Base-by-base conservation (phyloP, 495 filamentous ascomycete genomes). In the Aspergillus bertholletiae region DNA sequence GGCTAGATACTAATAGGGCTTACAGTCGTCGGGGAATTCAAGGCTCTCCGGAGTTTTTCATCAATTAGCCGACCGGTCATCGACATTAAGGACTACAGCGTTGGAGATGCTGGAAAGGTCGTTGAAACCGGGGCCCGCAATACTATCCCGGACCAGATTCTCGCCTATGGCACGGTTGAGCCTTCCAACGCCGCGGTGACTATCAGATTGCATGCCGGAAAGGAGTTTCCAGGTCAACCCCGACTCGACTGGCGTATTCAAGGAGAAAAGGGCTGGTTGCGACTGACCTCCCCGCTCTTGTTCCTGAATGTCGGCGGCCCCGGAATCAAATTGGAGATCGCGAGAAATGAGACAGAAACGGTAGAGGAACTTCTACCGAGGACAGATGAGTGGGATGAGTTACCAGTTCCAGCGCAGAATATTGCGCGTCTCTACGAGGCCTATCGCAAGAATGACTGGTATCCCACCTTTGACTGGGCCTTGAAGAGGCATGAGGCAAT, bases 231-330 rank as follows among this genome's bases (percentile, higher is more conserved):
- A 8, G 50, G 50, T 13, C 24, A 17, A 15, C 50, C 50, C n/a
- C 50, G 50, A 9, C 37, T 53, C 2, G 50, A 53, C 26, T 53
- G 50, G 50, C 50, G 50, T n/a, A 53, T 53, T 21, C 50, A 53
- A 23, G 50, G 50, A 11, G 35, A 39, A 15, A 43, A 34, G 18
- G 50, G 50, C 9, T 53, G 50, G 50, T 8, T 53, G 2, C 39
- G 37, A 27, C 3, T 53, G 15, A 53, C 39, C 26, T 53, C 50
- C n/a, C 50, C 50, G 2, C 20, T 34, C 1, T 18, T 53, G 12
- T 53, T 45, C 18, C 11, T 53, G 5, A 53, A 53, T 23, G 39
- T 53, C 5, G 50, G 50, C 1, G 24, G 40, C 11, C 50, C 50
- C n/a, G 50, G 41, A 11, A 44, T 44, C 24, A 53, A 53, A 26